Base-by-base conservation (phyloP, 192 early-diverging fungal species). In the Thoreauomyces humboldtii region DNA sequence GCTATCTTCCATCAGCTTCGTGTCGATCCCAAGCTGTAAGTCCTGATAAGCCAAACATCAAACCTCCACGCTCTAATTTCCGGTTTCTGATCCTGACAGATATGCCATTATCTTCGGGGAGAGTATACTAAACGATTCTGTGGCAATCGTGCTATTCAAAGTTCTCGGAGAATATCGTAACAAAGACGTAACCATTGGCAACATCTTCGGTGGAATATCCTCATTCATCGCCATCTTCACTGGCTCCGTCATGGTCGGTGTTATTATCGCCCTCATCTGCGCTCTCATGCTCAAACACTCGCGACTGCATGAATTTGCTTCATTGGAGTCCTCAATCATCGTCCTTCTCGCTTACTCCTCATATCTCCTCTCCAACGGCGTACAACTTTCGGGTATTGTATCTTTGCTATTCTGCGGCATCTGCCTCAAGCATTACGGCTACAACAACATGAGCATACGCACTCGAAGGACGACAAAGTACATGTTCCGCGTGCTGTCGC, bases 91-190 rank as follows among this genome's bases (percentile, higher is more conserved):
- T 9, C 47, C 22, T 52, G 24, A 2, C 50, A 52, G 50, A 28
- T 97, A 93, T 72, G 89, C 96, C 4, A 90, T 98, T 53, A 93
- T 98, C 41, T 98, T 95, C 75, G 96, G 96, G 33, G 96, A 98
- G 70, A 90, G 86, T 27, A 81, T 97, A 34, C 79, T 98, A 33
- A 98, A 98, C 64, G 96, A 98, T 64, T 92, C 92, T n/a, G 94
- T 96, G 1, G 91, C 94, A 1, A 98, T 97, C 72, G 96, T 97
- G n/a, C 77, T 98, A 55, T 94, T 92, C 73, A 86, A 86, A 47
- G 90, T 90, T 0, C 70, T 94, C 38, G 87, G 88, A 42, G 76
- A 85, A 61, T 89, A 92, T 67, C 79, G 87, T 1, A 90, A 87
- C 19, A 78, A 86, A 48, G 86, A 87, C 5, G 72, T 96, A 61